Evolutionary conservation across 768 basidiomycete genomes (phyloP), one percentile per base, ranked within the genome.

Genomic region (Mycena filopes): DNA sequence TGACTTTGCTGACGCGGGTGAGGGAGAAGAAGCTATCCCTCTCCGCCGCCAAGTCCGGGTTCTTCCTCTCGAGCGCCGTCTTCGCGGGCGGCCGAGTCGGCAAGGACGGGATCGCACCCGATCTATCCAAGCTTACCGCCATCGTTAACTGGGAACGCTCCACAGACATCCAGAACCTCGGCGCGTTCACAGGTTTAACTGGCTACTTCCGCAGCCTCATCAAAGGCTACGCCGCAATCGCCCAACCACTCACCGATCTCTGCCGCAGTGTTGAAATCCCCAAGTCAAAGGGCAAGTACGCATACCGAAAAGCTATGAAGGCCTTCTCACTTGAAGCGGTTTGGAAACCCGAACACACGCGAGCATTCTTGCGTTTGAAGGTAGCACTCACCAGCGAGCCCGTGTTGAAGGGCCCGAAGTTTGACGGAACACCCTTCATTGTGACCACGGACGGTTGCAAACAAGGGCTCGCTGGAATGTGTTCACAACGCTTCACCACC

Each of bases 201-300:
- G 74, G 76, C 1, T 76, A 76, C 60, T 83, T 80, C 62, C 70
- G 77, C 0, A 53, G 67, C n/a, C 65, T 81, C 4, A 77, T 82
- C 43, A 66, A 71, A 46, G 74, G 71, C 23, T 83, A 82, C 43
- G 70, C 79, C 0, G 48, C 43, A 2, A 63, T 79, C 0, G 79
- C 70, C 20, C 68, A 69, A 16, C 81, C 79, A 0, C 69, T 83
- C 2, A 60, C 66, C 1, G 75, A 81, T 54, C 67, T 83, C 0
- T 38, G 72, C 0, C 38, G 71, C 2, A 56, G 49, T 0, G 66
- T 74, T 0, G 70, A 72, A 4, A 20, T 76, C 0, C 74, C 76
- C 15, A 42, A 31, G 2, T 28, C 41, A 2, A 60, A 64, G 12
- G 60, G 55, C 26, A 76, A 77, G 55, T 53, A 67, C 5, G 67